A percentile compares a stretch with the other conserved stretches of the same genome.
Conservation (phyloP, 2,329 filamentous ascomycete genomes). For the Clonostachys rosea region DNA sequence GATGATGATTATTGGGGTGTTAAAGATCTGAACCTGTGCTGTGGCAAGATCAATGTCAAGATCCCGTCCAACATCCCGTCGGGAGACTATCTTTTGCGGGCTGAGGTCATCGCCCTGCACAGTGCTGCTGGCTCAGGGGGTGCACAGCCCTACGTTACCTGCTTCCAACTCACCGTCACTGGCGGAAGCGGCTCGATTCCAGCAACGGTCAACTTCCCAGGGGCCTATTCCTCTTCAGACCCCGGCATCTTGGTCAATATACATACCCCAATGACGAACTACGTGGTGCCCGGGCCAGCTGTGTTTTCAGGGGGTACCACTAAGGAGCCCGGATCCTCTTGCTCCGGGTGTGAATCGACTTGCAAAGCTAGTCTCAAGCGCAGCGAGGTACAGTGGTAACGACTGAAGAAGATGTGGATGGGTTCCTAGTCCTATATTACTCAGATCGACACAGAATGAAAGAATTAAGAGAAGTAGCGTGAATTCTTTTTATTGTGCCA, state of each 20-base stretch:
- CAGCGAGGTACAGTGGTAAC: no score
- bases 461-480: no score
- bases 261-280: constrained; percentile 25
- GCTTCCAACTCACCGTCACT: constrained; percentile 15
- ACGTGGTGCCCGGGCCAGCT: constrained; percentile 35
- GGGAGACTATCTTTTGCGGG: constrained; percentile 48
- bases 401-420: no score
- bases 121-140: constrained; percentile 23
- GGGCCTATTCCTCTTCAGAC: constrained; percentile 11
- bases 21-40: constrained; percentile 28
- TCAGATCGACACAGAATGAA: no score
- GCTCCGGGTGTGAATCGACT: constrained; percentile 9
- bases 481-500: no score
- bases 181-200: constrained; percentile 13
- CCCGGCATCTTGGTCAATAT: constrained; percentile 19
- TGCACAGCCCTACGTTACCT: constrained; percentile 27
- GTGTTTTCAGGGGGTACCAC: constrained; percentile 32
- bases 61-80: constrained; percentile 39
- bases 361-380: background rate
- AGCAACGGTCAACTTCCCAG: constrained; percentile 13
- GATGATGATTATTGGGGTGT: constrained; percentile 38
- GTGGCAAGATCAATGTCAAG: constrained; percentile 32
- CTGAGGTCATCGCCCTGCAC: constrained; percentile 50
- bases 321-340: constrained; percentile 30
- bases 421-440: no score